phyloP scores from a whole-genome alignment of 208 protist genomes.

The Blechomonas ayalai region DNA sequence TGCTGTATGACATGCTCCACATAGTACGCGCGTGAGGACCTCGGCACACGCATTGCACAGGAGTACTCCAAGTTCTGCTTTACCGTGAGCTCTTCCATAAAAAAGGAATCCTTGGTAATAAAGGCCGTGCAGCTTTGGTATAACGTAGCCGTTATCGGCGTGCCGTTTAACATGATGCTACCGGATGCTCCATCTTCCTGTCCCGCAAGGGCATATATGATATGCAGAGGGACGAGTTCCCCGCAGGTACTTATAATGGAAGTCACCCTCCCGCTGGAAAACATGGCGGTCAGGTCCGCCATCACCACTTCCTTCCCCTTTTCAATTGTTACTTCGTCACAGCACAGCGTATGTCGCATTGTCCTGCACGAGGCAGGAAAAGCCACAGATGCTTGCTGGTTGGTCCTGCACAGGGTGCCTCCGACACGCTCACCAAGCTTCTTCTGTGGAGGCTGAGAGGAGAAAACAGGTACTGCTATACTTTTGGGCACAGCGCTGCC shows the following conservation, averaged over 20 bases:
- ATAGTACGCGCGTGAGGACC: conserved; percentile 18
- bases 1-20: conserved; percentile 28
- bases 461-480: no score
- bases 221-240: conserved; percentile 23
- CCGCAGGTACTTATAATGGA: conserved; percentile 53
- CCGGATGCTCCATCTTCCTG: conserved; percentile 15
- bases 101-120: conserved; percentile 23
- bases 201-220: conserved; percentile 35
- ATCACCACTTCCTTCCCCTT: conserved; percentile 19
- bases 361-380: conserved; percentile 6
- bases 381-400: no score
- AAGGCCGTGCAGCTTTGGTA: conserved; percentile 25
- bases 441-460: no score
- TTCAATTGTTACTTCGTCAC: conserved; percentile 28
- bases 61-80: conserved; percentile 50
- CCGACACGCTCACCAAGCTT: no score
- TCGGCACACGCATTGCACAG: conserved; percentile 30
- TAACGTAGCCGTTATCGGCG: conserved; percentile 32
- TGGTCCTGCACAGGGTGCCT: no score
- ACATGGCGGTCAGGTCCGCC: conserved; percentile 29
- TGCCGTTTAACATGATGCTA: conserved; percentile 45
- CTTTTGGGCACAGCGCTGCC: no score
- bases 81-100: conserved; percentile 35
- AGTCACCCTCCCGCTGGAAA: conserved; percentile 43
- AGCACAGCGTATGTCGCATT: conserved; percentile 29